Conservation (phyloP, 768 basidiomycete genomes). For the Hypholoma fasciculare region DNA sequence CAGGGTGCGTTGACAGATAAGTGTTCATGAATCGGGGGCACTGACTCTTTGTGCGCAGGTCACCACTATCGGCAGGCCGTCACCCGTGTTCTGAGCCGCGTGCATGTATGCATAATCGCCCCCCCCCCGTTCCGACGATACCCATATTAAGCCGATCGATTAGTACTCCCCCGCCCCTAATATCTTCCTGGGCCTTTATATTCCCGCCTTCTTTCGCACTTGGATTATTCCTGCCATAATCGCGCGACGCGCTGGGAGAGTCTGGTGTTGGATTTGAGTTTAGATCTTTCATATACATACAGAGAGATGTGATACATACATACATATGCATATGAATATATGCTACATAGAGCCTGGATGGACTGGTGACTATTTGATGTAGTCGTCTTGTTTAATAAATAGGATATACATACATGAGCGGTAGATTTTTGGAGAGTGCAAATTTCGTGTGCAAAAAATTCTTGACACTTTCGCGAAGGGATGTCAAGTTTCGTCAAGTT, state of each 20-base stretch:
- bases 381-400: neutral
- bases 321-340: no score
- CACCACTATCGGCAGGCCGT: slow-evolving; percentile 28
- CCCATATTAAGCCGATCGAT: neutral
- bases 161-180: neutral
- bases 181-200: neutral
- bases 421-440: neutral
- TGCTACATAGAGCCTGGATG: neutral
- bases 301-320: neutral
- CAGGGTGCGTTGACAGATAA: slow-evolving; percentile 50
- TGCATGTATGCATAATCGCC: neutral
- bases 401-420: neutral
- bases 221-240: neutral
- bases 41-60: slow-evolving; percentile 15
- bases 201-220: neutral
- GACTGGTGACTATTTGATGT: slow-evolving; percentile 12
- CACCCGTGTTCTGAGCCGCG: slow-evolving; percentile 3
- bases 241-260: neutral
- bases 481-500: no score
- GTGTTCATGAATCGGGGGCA: neutral
- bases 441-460: neutral
- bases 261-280: neutral
- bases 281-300: neutral
- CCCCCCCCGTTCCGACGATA: slow-evolving; percentile 3
- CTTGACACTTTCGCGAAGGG: no score